A percentile compares a stretch with the other conserved stretches of the same genome.
Evolutionary conservation across 257 asterid genomes (phyloP).

Genomic region (Solanum chiquidenum): DNA sequence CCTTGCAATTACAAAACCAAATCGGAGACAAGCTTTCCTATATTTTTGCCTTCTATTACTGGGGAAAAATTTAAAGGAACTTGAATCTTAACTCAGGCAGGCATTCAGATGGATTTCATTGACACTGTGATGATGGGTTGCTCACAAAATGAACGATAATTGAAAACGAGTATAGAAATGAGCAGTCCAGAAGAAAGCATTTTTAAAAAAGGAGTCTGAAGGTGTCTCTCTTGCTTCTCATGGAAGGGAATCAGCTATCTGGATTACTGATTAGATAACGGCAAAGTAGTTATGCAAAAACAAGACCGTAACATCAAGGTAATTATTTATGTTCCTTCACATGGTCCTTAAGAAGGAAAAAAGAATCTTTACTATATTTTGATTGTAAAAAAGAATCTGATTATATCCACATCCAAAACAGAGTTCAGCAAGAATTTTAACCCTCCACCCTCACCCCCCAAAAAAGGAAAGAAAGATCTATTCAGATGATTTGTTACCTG

Average conservation of each 20-base stretch:
- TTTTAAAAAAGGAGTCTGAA: neutral
- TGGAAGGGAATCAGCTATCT: neutral
- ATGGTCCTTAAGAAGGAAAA: neutral
- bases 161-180: neutral
- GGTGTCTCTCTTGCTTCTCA: neutral
- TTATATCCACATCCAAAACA: neutral
- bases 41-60: neutral
- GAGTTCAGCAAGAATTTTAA: neutral
- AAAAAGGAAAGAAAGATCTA: slow-evolving; percentile 2
- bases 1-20: neutral
- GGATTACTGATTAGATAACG: neutral
- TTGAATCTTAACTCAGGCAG: neutral
- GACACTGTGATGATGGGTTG: neutral
- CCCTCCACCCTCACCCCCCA: neutral
- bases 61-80: neutral
- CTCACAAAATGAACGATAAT: neutral
- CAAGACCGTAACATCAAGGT: neutral
- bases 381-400: neutral
- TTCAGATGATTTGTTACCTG: slow-evolving; percentile 51
- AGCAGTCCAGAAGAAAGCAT: neutral
- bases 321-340: neutral
- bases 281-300: neutral
- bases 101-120: neutral
- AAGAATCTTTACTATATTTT: neutral
- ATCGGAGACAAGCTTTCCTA: neutral